Evolutionary conservation across 257 asterid genomes (phyloP).

Genomic region (Jacaranda mimosifolia): DNA sequence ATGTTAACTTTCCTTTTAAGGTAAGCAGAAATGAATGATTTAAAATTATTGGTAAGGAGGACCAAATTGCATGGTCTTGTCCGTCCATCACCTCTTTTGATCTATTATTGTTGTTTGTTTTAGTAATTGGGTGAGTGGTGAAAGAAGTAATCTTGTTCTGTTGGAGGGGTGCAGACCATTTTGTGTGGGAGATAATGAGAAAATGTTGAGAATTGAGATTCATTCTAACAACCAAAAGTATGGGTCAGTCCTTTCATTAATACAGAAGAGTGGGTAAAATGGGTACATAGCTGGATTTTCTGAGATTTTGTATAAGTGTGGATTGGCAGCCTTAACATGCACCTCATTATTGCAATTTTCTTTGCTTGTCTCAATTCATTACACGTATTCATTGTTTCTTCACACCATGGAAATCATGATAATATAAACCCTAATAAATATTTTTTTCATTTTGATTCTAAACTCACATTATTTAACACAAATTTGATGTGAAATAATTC

Average conservation of each 20-base stretch:
- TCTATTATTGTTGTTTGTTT: slow-evolving; percentile 1
- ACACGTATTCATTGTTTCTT: slow-evolving; percentile 35
- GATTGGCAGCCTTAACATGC: slow-evolving; percentile 24
- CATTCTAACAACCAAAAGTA: slow-evolving; percentile 51
- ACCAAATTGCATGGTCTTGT: slow-evolving; percentile 45
- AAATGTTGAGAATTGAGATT: slow-evolving; percentile 25
- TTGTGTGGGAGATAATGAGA: slow-evolving; percentile 8
- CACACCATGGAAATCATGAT: slow-evolving; percentile 29
- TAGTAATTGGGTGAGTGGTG: slow-evolving; percentile 39
- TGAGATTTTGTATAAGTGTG: slow-evolving; percentile 13
- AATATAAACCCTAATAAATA: not conserved
- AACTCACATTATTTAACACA: too few species aligned
- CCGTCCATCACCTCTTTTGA: slow-evolving; percentile 15
- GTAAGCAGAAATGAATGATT: slow-evolving; percentile 33
- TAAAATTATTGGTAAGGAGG: slow-evolving; percentile 36
- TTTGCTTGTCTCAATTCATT: slow-evolving; percentile 16
- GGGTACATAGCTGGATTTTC: slow-evolving; percentile 45
- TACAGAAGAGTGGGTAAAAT: slow-evolving; percentile 46
- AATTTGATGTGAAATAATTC: too few species aligned
- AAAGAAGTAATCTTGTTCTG: slow-evolving; percentile 48
- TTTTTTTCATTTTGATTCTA: too few species aligned
- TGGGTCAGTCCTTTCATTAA: slow-evolving; percentile 54
- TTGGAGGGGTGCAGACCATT: slow-evolving; percentile 37
- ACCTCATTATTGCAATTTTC: slow-evolving; percentile 38
- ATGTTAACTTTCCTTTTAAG: slow-evolving; percentile 56